These are phyloP conservation scores for Bothriochloa decipiens DNA, from an alignment of 176 grass and related monocot genomes.

Conservation along the genomic window DNA sequence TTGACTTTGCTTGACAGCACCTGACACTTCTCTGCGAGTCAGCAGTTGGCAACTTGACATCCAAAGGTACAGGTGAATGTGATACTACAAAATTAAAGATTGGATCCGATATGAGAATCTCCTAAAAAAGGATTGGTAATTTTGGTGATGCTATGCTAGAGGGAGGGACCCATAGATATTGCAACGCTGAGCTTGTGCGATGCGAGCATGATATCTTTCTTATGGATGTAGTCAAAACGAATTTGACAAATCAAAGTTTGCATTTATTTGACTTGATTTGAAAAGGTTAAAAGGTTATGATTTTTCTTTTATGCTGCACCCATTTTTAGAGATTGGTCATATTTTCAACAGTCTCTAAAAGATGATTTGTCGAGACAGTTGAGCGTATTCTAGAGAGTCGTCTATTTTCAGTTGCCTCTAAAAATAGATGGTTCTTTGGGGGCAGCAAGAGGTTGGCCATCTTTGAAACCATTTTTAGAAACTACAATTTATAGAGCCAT, in stretches of 20 bases:
- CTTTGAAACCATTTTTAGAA: too few species aligned
- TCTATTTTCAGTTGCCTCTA: too few species aligned
- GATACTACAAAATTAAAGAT: not conserved
- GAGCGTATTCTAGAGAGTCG: too few species aligned
- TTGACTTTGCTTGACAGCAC: not conserved
- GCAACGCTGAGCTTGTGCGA: not conserved
- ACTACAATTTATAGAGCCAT: too few species aligned
- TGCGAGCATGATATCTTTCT: slow-evolving; percentile 22
- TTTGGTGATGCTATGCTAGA: not conserved
- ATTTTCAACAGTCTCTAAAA: too few species aligned
- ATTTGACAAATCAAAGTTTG: not conserved
- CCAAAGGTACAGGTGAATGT: not conserved
- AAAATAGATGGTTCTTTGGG: too few species aligned
- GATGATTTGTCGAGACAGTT: too few species aligned
- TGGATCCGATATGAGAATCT: slow-evolving; percentile 8
- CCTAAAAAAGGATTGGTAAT: not conserved
- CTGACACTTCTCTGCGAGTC: not conserved
- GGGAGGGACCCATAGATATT: not conserved
- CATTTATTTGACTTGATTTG: not conserved
- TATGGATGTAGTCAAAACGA: not conserved
- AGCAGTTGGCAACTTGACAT: not conserved
- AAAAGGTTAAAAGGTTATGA: too few species aligned
- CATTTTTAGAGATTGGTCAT: too few species aligned
- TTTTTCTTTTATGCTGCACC: too few species aligned
- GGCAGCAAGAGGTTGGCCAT: too few species aligned